These are phyloP conservation scores for Cercospora canescens DNA, from an alignment of 2,329 filamentous ascomycete species.

Conservation along the genomic window DNA sequence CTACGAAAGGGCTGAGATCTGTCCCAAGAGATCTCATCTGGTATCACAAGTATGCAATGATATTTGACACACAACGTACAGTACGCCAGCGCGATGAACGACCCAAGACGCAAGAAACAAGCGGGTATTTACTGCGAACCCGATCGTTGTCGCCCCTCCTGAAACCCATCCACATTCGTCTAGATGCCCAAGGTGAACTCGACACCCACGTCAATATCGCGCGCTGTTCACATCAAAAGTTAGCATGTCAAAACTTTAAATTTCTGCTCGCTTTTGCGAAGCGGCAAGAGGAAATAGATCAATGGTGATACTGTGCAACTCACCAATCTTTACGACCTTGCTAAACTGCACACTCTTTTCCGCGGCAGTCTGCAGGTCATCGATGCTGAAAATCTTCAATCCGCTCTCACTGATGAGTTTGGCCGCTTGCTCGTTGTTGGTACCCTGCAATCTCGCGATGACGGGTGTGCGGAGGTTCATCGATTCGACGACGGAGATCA, in stretches of 20 bases:
- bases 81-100: slow-evolving; percentile 6
- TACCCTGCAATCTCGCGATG: slow-evolving; percentile 95
- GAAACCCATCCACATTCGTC: slow-evolving; percentile 22
- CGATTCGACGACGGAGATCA: slow-evolving; percentile 90
- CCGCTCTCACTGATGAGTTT: slow-evolving; percentile 93
- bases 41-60: slow-evolving; percentile 12
- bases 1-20: neutral
- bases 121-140: neutral
- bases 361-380: slow-evolving; percentile 93
- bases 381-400: slow-evolving; percentile 99
- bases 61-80: slow-evolving; percentile 12
- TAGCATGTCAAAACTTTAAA: slow-evolving; percentile 1
- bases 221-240: slow-evolving; percentile 54
- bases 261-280: slow-evolving; percentile 4
- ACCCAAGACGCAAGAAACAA: slow-evolving; percentile 3
- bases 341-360: slow-evolving; percentile 99
- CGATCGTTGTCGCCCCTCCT: neutral
- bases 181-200: slow-evolving; percentile 95
- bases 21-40: slow-evolving; percentile 4
- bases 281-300: neutral
- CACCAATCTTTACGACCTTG: slow-evolving; percentile 98
- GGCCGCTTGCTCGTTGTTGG: slow-evolving; percentile 95
- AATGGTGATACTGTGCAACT: slow-evolving; percentile 41
- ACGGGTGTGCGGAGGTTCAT: slow-evolving; percentile 97
- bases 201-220: slow-evolving; percentile 95